A percentile compares a stretch with the other conserved stretches of the same genome.
Evolutionary conservation across 345 rosid species (phyloP).

Genomic region (Lepidium aucheri): DNA sequence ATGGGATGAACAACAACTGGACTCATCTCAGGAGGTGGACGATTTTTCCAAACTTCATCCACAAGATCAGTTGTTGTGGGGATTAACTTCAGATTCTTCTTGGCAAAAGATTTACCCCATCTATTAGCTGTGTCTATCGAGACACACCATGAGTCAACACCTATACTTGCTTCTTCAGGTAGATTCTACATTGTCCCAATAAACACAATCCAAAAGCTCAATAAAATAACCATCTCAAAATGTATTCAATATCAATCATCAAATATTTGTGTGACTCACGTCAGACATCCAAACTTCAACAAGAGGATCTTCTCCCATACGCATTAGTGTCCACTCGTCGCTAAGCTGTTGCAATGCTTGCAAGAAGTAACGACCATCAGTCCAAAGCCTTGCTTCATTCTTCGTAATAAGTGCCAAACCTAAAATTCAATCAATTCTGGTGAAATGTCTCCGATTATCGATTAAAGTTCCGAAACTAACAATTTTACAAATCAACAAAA

Average conservation of each 20-base stretch:
- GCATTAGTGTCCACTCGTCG: slow-evolving; percentile 82
- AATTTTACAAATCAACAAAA: neutral
- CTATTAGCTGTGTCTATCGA: slow-evolving; percentile 75
- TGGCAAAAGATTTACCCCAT: slow-evolving; percentile 60
- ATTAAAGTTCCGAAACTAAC: slow-evolving; percentile 2
- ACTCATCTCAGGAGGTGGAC: slow-evolving; percentile 55
- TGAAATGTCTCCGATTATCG: neutral
- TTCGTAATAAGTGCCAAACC: slow-evolving; percentile 79
- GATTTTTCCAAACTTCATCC: slow-evolving; percentile 72
- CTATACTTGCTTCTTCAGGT: slow-evolving; percentile 55
- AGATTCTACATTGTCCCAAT: slow-evolving; percentile 46
- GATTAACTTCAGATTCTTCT: slow-evolving; percentile 60
- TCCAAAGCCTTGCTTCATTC: slow-evolving; percentile 78
- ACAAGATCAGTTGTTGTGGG: slow-evolving; percentile 69
- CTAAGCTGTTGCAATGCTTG: slow-evolving; percentile 83
- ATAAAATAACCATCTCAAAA: neutral
- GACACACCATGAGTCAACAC: slow-evolving; percentile 85
- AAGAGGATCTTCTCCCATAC: slow-evolving; percentile 83
- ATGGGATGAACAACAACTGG: slow-evolving; percentile 59
- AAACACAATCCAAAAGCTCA: neutral
- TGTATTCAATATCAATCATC: neutral
- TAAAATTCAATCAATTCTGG: slow-evolving; percentile 11
- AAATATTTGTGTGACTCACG: slow-evolving; percentile 31
- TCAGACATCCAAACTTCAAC: slow-evolving; percentile 79
- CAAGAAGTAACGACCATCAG: slow-evolving; percentile 88